Evolutionary conservation across 345 rosid genomes (phyloP), one percentile per base, ranked within the genome.

Genomic region (Gossypium raimondii): DNA sequence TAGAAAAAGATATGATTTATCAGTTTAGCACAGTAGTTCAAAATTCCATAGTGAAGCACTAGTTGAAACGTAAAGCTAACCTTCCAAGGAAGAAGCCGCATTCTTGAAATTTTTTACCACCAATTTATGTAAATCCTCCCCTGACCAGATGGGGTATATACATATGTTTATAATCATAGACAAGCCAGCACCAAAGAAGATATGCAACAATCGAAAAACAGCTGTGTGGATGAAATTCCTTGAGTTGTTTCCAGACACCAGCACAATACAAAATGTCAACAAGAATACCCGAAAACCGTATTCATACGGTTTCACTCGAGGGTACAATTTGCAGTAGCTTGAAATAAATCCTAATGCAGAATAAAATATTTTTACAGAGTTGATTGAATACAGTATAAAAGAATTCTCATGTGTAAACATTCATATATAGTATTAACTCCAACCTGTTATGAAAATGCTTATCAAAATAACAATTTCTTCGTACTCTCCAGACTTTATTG

Each of bases 241-340:
- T 9, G 89, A 41, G 50, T 87, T 77, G 78, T 71, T 84, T 62
- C 97, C 98, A 0, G 98, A 93, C 60, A 93, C 90, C 83, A 90
- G 80, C 18, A 93, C 97, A 59, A 89, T 87, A 75, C 98, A 92
- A 75, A 77, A 93, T 16, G 98, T 93, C 88, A 93, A 71, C 86
- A 93, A 75, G 87, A 92, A 93, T 24, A 93, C 98, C 70, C 97
- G 88, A 68, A 89, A 93, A 41, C 92, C 93, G 17, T 93, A 93
- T 77, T 93, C 98, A 66, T 91, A 93, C 0, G 85, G 10, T 80
- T 91, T 91, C 94, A 93, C 81, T 0, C 88, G 29, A 0, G 98
- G 98, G 73, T 92, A 81, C 50, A 93, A 80, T 75, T 92, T 93
- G 48, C 74, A 73, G 76, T 85, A 90, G 82, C 89, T 90, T 38